Evolutionary conservation across 768 basidiomycete species (phyloP), one percentile per base, ranked within the genome.

Genomic region (Suillus decipiens): DNA sequence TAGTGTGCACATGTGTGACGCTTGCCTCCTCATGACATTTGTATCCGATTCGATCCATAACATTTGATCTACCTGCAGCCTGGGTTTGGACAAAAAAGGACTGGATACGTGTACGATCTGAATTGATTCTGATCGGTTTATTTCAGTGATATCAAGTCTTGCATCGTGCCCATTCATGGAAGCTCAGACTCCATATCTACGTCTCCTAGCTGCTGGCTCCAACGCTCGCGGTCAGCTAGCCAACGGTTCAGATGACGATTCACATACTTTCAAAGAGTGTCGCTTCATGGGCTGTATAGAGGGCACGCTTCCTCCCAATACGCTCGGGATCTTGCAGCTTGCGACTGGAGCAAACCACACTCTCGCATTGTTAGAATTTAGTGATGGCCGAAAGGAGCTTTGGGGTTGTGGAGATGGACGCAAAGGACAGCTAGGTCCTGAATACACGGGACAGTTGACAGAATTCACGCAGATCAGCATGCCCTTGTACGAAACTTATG

Each of bases 321-420:
- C 73, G 31, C 54, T 61, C 37, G 66, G 68, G 53, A 72, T 94
- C 28, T 15, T 82, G 8, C 73, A 86, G 24, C 71, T 96, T 65
- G 84, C 83, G 2, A 83, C 83, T 54, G 91, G 95, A 1, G 89
- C 92, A 2, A 93, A 92, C 66, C 94, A 96, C 69, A 89, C 94
- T 0, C 72, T 96, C 0, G 71, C 87, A 9, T 80, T 96, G 15
- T 71, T 92, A 14, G 69, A 75, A 19, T 77, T 79, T 62, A 36
- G 59, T 8, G 63, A 65, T 17, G 72, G 70, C 12, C 64, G 58
- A 1, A 71, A 66, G 12, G 81, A 84, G 59, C 72, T 96, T 6
- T 92, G 90, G 86, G 92, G 87, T 0, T 85, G 85, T 61, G 95
- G 95, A 4, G 88, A 90, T 62, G 89, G 89, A 24, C 71, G 77